A percentile compares a stretch with the other conserved stretches of the same genome.
These are phyloP conservation scores for Lolium multiflorum DNA, from an alignment of 176 grass and related monocot species.

Conservation along the genomic window DNA sequence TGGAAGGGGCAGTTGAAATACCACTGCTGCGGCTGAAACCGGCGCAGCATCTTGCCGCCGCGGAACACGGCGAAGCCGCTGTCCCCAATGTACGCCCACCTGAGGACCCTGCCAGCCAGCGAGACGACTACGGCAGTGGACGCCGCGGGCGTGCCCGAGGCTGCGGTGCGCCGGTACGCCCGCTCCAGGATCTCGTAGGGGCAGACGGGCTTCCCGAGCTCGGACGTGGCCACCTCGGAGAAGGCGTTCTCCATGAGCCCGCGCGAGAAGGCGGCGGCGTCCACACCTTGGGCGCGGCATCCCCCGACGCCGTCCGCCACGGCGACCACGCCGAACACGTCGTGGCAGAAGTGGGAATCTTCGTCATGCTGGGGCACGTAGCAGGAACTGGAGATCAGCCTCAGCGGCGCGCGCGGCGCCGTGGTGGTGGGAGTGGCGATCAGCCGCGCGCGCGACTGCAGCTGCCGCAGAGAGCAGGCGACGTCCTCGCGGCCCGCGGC, in stretches of 20 bases:
- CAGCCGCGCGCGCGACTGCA: not conserved
- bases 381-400: not conserved
- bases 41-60: not conserved
- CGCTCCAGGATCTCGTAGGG: slow-evolving; percentile 6
- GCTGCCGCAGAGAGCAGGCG: not conserved
- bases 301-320: slow-evolving; percentile 55
- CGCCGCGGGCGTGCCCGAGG: not conserved
- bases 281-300: not conserved
- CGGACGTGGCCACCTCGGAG: not conserved
- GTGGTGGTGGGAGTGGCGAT: too few species aligned
- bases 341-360: slow-evolving; percentile 39
- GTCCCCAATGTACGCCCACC: slow-evolving; percentile 50
- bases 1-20: slow-evolving; percentile 43
- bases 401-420: not conserved
- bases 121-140: slow-evolving; percentile 44
- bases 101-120: slow-evolving; percentile 23
- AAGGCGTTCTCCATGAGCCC: not conserved
- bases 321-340: slow-evolving; percentile 9
- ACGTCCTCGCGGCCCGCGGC: not conserved
- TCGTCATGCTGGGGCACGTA: slow-evolving; percentile 42
- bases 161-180: slow-evolving; percentile 6
- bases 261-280: slow-evolving; percentile 35
- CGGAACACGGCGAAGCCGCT: slow-evolving; percentile 43
- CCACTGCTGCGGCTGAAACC: slow-evolving; percentile 8
- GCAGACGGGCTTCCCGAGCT: not conserved